Evolutionary conservation across 768 basidiomycete species (phyloP), one percentile per base, ranked within the genome.

Genomic region (Nidula microcarpa): DNA sequence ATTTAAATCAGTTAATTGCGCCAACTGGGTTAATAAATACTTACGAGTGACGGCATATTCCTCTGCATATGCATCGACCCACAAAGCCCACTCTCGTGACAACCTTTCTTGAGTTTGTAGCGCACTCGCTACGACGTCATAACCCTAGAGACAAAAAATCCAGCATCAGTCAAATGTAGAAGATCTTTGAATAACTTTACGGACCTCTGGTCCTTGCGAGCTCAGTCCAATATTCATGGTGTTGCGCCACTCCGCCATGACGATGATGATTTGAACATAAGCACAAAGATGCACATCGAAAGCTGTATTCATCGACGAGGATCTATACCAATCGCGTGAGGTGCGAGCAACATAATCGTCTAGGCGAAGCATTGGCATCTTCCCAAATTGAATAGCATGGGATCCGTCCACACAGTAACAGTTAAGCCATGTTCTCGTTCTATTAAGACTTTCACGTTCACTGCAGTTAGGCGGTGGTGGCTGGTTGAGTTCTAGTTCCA

Each of bases 321-420:
- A 65, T 30, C 64, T 72, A 57, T 80, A 86, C 84, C 75, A 83
- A 45, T 70, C 57, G 49, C 69, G 65, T 13, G 77, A 76, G 51
- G 75, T 74, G 7, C 80, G 73, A 35, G 86, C 83, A 41, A 81
- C 58, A 47, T 74, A 78, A 63, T 89, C 84, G 60, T 89, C 84
- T 33, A 84, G 73, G 37, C 70, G 71, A 13, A 89, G 72, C 71
- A 86, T 85, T 44, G 83, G 81, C 43, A 85, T 78, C 60, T 89
- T 90, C 9, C 88, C 89, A 60, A 86, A 85, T 62, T 90, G 82
- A 44, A 84, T 83, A n/a, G 86, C 82, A 60, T 86, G 77, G 34
- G 86, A 87, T 5, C 84, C 82, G 62, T 92, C 90, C 51, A 87
- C 79, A 57, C 86, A 84, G 63, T 82, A 88, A 64, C 86, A 89